These are phyloP conservation scores for Carex scoparia DNA, from an alignment of 176 grass and related monocot genomes.

Conservation along the genomic window DNA sequence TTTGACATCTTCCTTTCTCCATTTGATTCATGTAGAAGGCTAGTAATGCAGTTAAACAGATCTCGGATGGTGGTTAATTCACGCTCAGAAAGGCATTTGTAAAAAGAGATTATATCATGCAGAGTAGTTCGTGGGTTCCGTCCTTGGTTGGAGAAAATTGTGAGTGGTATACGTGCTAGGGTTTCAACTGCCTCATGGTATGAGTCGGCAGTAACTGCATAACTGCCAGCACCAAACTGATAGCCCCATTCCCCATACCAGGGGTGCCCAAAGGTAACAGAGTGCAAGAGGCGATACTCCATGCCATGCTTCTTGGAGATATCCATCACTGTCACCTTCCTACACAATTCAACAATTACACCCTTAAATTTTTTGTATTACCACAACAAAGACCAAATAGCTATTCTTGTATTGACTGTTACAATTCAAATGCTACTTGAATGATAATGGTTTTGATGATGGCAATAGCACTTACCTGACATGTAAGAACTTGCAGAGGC, in stretches of 20 bases:
- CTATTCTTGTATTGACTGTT: no score
- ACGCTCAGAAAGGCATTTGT: constrained; percentile 55
- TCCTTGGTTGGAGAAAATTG: constrained; percentile 47
- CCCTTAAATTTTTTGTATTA: neutral
- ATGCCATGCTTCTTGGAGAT: constrained; percentile 93
- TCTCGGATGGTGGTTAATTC: constrained; percentile 49
- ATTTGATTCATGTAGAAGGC: constrained; percentile 45
- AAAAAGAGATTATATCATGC: constrained; percentile 70
- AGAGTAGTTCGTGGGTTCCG: constrained; percentile 37
- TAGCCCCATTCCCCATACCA: constrained; percentile 99
- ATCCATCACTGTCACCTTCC: constrained; percentile 97
- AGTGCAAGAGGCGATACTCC: constrained; percentile 86
- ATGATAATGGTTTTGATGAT: neutral
- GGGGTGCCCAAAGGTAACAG: constrained; percentile 62
- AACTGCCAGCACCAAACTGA: constrained; percentile 88
- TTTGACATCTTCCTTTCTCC: constrained; percentile 3
- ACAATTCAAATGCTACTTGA: neutral
- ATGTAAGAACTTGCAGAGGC: constrained; percentile 66
- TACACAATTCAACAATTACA: constrained; percentile 23
- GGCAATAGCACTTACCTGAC: constrained; percentile 43
- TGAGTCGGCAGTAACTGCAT: constrained; percentile 55
- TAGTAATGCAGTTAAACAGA: constrained; percentile 59
- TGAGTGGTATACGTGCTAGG: constrained; percentile 49
- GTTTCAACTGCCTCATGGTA: constrained; percentile 65
- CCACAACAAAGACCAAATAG: no score